Base-by-base conservation (phyloP, 306 rosid species). In the Citrullus colocynthis region DNA sequence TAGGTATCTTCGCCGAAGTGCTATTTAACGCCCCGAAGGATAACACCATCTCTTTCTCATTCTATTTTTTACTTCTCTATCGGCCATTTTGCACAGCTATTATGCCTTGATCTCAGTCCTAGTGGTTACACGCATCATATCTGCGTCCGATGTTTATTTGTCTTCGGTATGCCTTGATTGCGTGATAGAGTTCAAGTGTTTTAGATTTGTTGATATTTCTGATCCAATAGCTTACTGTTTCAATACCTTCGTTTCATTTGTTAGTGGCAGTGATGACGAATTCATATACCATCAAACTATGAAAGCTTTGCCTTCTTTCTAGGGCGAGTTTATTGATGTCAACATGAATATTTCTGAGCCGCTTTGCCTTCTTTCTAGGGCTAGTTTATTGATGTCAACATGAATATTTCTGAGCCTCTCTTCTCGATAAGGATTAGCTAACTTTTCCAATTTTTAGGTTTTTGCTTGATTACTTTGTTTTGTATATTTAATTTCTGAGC, bases 211-310 rank as follows among this genome's bases (percentile, higher is more conserved):
- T 0, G n/a, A 24, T 44, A 6, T 45, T n/a, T 69, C 21, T 14
- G 48, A 62, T 62, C 5, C 28, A 3, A 9, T 1, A 16, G 3
- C 37, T 16, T 9, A 3, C 20, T 36, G 6, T 3, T 12, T 49
- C 57, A 18, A 9, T 58, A 6, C 15, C 12, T 58, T 75, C 6
- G 36, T 4, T n/a, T 3, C 20, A 18, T 75, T 2, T 16, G 32
- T 6, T n/a, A 7, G 6, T 39, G 93, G 96, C 97, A 0, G 81
- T 85, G 93, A 91, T 32, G 98, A 84, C 4, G 21, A 60, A 51
- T 56, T 72, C 55, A 63, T 87, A 78, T 91, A 90, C 96, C 98
- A 93, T 93, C 98, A 91, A 91, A 91, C 98, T 91, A 18, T 93
- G 98, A 93, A 78, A 90, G 91, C 98, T 86, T 62, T 24, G 9